Percentiles rank a stretch among this genome's conserved stretches.
Evolutionary conservation across 2,329 filamentous ascomycete species (phyloP).

Genomic region (Nigrograna mackinnonii): DNA sequence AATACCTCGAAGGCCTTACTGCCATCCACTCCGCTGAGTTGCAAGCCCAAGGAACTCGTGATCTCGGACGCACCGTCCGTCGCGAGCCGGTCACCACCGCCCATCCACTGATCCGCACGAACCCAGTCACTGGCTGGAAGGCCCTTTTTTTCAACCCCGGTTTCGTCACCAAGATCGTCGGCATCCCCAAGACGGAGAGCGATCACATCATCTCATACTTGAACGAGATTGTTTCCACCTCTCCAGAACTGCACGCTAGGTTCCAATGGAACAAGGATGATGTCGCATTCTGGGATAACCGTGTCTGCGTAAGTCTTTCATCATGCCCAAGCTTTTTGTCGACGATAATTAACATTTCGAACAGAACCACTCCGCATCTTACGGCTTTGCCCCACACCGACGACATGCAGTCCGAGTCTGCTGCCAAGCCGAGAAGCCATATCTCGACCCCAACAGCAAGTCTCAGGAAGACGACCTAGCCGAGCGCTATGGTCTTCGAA

Average conservation of each 20-base stretch:
- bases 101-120: conserved; percentile 62
- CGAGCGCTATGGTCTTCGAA: conserved; percentile 51
- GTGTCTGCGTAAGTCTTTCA: conserved; percentile 49
- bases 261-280: conserved; percentile 68
- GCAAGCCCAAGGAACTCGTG: conserved; percentile 55
- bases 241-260: conserved; percentile 70
- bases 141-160: conserved; percentile 63
- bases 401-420: conserved; percentile 58
- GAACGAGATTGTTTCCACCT: conserved; percentile 59
- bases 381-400: conserved; percentile 61
- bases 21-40: conserved; percentile 60
- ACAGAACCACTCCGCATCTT: conserved; percentile 59
- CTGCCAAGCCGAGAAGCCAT: conserved; percentile 51
- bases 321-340: too few species aligned
- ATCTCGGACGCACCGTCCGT: conserved; percentile 55
- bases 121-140: conserved; percentile 67
- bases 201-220: conserved; percentile 57
- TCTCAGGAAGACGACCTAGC: conserved; percentile 60
- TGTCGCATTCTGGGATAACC: conserved; percentile 71
- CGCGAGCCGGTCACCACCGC: conserved; percentile 57
- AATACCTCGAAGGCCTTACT: conserved; percentile 60
- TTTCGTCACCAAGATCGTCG: conserved; percentile 62
- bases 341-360: conserved; percentile 5
- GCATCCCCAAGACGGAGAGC: conserved; percentile 59
- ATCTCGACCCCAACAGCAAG: conserved; percentile 48